phyloP scores from a whole-genome alignment of 352 stramenopile genomes.

The Globisporangium sylvaticum region DNA sequence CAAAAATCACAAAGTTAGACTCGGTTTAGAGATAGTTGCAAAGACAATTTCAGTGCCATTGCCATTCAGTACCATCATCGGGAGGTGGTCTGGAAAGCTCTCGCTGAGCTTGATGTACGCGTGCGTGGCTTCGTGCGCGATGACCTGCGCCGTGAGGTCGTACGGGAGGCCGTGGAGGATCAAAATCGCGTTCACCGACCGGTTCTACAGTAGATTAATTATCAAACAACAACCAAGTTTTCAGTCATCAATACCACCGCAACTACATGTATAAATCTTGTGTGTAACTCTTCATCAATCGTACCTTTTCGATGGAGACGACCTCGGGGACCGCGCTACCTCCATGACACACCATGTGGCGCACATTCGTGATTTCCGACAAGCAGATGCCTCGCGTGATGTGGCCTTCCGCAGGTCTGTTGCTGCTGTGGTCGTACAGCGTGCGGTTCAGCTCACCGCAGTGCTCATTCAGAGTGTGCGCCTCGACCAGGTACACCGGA shows the following conservation, averaged over 20 bases:
- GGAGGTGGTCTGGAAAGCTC: conserved; percentile 52
- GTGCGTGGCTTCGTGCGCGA: conserved; percentile 76
- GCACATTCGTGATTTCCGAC: conserved; percentile 49
- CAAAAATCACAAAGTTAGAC: not conserved
- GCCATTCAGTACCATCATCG: conserved; percentile 27
- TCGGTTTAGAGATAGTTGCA: too few relatives aligned
- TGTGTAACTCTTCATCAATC: not conserved
- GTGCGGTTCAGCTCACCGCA: conserved; percentile 15
- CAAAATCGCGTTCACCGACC: conserved; percentile 66
- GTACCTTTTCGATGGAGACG: conserved; percentile 49
- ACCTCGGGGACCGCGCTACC: conserved; percentile 35
- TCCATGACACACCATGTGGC: conserved; percentile 42
- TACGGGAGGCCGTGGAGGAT: conserved; percentile 71
- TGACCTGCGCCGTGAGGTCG: conserved; percentile 62
- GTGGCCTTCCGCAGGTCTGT: conserved; percentile 28
- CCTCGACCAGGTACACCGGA: conserved; percentile 64
- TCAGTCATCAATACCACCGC: not conserved
- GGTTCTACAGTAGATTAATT: conserved; percentile 27
- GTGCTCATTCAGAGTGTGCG: conserved; percentile 49
- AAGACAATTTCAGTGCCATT: too few relatives aligned
- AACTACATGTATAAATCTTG: not conserved
- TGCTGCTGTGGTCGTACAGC: conserved; percentile 27
- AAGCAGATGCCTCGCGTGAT: conserved; percentile 52
- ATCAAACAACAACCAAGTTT: not conserved
- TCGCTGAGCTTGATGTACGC: conserved; percentile 70